Base-by-base conservation (phyloP, 2,329 filamentous ascomycete species). In the Hypoxylon sp. region DNA sequence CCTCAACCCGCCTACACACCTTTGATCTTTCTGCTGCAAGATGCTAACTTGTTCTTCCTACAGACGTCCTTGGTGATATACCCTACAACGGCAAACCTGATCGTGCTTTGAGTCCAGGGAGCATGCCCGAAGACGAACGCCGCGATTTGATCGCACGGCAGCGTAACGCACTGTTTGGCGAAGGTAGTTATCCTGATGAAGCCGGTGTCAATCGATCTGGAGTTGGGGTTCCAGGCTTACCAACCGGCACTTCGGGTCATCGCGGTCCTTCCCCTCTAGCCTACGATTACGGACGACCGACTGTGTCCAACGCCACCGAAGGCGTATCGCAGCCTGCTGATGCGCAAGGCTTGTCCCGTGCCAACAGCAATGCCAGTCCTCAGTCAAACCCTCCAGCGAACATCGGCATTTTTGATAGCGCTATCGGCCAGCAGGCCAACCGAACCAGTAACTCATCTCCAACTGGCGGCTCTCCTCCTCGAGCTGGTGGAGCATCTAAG, bases 111-210 rank as follows among this genome's bases (percentile, higher is more conserved):
- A 96, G 92, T 82, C 93, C 93, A 56, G 89, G 90, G 73, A 81
- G 84, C 76, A 92, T 97, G 91, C 96, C 91, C 77, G 96, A 98
- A 83, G 94, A 97, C 74, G 94, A 97, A 76, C 95, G 95, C 74
- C 93, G 95, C 74, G 95, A 98, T 74, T 86, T 98, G 79, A 97
- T 98, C 80, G 92, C 94, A 73, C 94, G 95, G 76, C 96, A 98
- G 82, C 93, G 96, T 80, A 94, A 91, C 80, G 94, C 95, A 70
- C 83, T 99, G 71, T 99, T 98, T 80, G 93, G 93, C 77, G 93
- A 92, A 76, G 84, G 84, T 24, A 44, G 53, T 9, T 78, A 86
- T 53, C 91, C 89, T 51, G 91, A 93, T 66, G 92, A 94, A 75
- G 85, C 85, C 28, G 86, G 86, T 68, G 82, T 83, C 18, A 81